Base-by-base conservation (phyloP, 2,329 filamentous ascomycete genomes). In the Cytospora mali region DNA sequence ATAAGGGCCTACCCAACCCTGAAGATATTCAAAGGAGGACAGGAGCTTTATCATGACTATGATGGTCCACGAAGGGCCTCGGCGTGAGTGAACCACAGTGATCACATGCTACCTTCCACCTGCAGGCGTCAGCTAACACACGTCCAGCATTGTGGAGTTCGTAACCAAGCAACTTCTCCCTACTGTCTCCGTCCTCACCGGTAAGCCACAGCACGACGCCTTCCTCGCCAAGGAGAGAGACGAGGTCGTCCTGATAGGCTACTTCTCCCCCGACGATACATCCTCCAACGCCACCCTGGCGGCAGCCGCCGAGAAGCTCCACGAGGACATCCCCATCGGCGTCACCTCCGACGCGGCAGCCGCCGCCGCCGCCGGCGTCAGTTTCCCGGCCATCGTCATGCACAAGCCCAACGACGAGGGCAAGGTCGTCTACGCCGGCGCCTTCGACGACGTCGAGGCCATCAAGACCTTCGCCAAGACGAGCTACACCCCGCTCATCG, bases 331-430 rank as follows among this genome's bases (percentile, higher is more conserved):
- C 83, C 89, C 97, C 70, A 98, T 99, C 76, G 95, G 92, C 72
- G 88, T 91, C 66, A 90, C 89, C 76, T 91, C 84, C 76, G 94
- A 98, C 73, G 88, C 88, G 66, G 86, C 84, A 61, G 81, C 98
- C 69, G 93, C 95, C 71, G 88, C 96, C 84, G 88, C 90, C 54
- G 95, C 96, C 81, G 93, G 91, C 69, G 92, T 96, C 75, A 89
- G 88, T 75, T 86, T 90, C 73, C 95, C 95, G 67, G 88, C 90
- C 60, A 81, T 99, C 68, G 91, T 97, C 68, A 87, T 99, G 65
- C 98, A 98, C 89, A 98, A 99, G 87, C 84, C 89, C 64, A 99
- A 98, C 73, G 95, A 98, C 74, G 94, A 98, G 82, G 93, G 93
- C 81, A 97, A 97, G 86, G 86, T 88, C 71, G 81, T 88, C 70